Conservation (phyloP, 164 flowering plant genomes). For the Dillenia suffruticosa region DNA sequence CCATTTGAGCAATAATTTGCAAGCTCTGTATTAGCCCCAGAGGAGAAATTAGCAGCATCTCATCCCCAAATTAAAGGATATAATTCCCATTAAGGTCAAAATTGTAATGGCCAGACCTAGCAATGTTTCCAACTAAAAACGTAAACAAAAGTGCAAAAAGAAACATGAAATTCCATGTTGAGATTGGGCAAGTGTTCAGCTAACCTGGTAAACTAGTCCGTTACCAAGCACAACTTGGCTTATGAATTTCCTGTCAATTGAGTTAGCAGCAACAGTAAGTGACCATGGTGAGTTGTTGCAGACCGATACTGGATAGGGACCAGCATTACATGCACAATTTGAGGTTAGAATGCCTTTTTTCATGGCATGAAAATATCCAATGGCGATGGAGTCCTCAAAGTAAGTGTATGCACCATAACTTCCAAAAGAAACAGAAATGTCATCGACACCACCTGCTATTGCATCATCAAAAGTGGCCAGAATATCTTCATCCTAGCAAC, state of each 20-base stretch:
- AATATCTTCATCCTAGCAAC: constrained; percentile 22
- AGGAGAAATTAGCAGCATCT: constrained; percentile 35
- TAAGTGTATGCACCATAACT: not conserved
- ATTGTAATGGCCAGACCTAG: constrained; percentile 31
- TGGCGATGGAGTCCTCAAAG: constrained; percentile 25
- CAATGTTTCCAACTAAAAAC: not conserved
- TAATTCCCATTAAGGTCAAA: constrained; percentile 30
- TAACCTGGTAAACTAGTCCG: constrained; percentile 18
- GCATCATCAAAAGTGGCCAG: constrained; percentile 37
- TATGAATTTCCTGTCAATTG: constrained; percentile 25
- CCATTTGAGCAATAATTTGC: constrained; percentile 22
- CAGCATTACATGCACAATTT: constrained; percentile 27
- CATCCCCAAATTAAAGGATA: constrained; percentile 42
- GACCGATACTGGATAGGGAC: constrained; percentile 11
- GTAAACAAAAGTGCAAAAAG: not conserved
- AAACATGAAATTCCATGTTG: not conserved
- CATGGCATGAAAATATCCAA: constrained; percentile 43
- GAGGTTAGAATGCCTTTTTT: constrained; percentile 29
- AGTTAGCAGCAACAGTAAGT: constrained; percentile 37
- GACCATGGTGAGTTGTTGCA: constrained; percentile 27
- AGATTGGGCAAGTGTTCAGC: not conserved
- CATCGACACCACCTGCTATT: constrained; percentile 39
- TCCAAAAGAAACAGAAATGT: constrained; percentile 33
- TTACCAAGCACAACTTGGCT: constrained; percentile 29
- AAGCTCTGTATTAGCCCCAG: constrained; percentile 11